These are phyloP conservation scores for Hypoxylon sp. DNA, from an alignment of 2,329 filamentous ascomycete species.

Conservation along the genomic window DNA sequence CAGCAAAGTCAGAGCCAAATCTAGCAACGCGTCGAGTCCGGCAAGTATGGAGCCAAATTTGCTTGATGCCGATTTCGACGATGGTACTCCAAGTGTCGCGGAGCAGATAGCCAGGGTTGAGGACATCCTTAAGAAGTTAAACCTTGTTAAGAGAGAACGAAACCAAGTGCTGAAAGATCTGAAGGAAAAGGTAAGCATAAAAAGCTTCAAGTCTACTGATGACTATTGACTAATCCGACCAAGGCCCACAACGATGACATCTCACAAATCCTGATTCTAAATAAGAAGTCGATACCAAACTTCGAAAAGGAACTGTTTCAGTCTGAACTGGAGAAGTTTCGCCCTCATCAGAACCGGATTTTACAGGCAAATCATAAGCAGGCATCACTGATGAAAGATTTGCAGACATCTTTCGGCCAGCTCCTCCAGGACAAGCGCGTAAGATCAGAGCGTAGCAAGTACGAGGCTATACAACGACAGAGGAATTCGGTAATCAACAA, in stretches of 20 bases:
- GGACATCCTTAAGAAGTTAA: conserved; percentile 90
- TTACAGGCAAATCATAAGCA: conserved; percentile 97
- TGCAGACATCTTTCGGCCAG: conserved; percentile 88
- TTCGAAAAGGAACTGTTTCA: conserved; percentile 95
- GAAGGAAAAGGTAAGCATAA: conserved; percentile 89
- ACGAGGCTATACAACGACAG: conserved; percentile 88
- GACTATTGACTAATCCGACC: conserved; percentile 45
- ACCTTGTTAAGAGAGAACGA: conserved; percentile 91
- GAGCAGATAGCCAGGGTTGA: conserved; percentile 93
- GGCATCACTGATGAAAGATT: conserved; percentile 91
- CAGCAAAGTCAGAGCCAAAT: conserved; percentile 79
- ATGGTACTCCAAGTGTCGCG: conserved; percentile 82
- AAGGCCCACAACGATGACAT: conserved; percentile 97
- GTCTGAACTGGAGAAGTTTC: conserved; percentile 96
- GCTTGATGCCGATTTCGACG: conserved; percentile 92
- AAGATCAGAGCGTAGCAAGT: conserved; percentile 93
- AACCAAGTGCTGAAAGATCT: conserved; percentile 94
- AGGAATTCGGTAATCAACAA: conserved; percentile 83
- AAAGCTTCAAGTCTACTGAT: neutral
- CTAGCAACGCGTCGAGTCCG: conserved; percentile 73
- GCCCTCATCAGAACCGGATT: conserved; percentile 90
- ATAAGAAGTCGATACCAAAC: conserved; percentile 95
- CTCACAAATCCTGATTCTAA: conserved; percentile 95
- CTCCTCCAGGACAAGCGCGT: conserved; percentile 95
- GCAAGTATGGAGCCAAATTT: conserved; percentile 79